Evolutionary conservation across 495 filamentous ascomycete genomes (phyloP).

Genomic region (Xylaria curta): DNA sequence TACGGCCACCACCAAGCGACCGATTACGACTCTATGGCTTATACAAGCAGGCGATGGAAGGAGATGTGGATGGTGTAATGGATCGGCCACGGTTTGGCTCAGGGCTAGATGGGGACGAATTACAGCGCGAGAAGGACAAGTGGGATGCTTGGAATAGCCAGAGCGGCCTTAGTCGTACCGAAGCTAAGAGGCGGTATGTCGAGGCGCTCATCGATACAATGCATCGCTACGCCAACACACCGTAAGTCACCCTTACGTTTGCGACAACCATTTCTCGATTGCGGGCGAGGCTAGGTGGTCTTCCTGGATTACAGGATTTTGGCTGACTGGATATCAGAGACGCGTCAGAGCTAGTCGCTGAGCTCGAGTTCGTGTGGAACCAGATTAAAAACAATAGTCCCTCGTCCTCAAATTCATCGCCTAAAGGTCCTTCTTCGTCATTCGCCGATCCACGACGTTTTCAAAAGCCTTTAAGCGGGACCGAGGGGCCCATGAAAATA

Average conservation of each 20-base stretch:
- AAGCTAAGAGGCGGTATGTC: slow-evolving; percentile 94
- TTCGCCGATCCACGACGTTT: slow-evolving; percentile 50
- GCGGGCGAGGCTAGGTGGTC: slow-evolving; percentile 4
- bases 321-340: slow-evolving; percentile 54
- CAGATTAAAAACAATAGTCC: slow-evolving; percentile 87
- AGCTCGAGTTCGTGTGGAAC: slow-evolving; percentile 98
- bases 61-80: slow-evolving; percentile 92
- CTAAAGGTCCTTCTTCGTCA: slow-evolving; percentile 38
- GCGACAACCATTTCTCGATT: slow-evolving; percentile 3
- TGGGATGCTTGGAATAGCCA: slow-evolving; percentile 94
- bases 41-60: slow-evolving; percentile 99
- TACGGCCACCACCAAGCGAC: slow-evolving; percentile 82
- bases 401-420: slow-evolving; percentile 63
- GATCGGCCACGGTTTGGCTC: slow-evolving; percentile 68
- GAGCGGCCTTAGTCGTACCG: slow-evolving; percentile 78
- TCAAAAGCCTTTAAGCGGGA: slow-evolving; percentile 51
- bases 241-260: slow-evolving; percentile 49
- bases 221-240: slow-evolving; percentile 87
- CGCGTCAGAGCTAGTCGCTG: slow-evolving; percentile 84
- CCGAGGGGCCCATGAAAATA: slow-evolving; percentile 66
- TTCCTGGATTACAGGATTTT: not conserved
- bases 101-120: slow-evolving; percentile 48
- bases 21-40: slow-evolving; percentile 93
- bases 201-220: slow-evolving; percentile 93
- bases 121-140: slow-evolving; percentile 65